Conservation (phyloP, 192 early-diverging fungal species). For the Lobosporangium transversale region DNA sequence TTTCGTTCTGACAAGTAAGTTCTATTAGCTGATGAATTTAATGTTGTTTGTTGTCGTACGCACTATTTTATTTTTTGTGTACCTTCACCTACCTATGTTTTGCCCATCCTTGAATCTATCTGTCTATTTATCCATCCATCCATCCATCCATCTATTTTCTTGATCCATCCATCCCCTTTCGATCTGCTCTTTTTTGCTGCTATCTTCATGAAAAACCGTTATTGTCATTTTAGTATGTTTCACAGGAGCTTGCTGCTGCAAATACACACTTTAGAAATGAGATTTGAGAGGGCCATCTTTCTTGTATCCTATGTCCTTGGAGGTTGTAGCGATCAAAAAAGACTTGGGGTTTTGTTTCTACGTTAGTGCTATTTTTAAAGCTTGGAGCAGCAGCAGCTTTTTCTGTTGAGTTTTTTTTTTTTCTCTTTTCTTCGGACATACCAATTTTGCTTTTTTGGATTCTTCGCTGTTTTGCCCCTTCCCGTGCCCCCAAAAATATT, state of each 20-base stretch:
- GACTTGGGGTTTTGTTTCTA: too few relatives aligned
- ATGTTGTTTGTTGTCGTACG: neutral
- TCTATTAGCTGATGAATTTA: neutral
- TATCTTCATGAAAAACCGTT: too few relatives aligned
- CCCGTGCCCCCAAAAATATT: constrained; percentile 5
- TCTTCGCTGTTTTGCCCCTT: neutral
- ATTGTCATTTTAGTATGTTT: neutral
- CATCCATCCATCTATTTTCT: constrained; percentile 28
- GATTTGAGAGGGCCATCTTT: neutral
- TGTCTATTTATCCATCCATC: too few relatives aligned
- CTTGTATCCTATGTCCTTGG: neutral
- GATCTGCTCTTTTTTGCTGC: neutral
- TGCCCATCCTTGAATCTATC: constrained; percentile 30
- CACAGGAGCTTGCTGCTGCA: neutral
- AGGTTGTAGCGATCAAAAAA: neutral
- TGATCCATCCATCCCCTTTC: neutral
- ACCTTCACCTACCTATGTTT: too few relatives aligned
- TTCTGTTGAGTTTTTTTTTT: too few relatives aligned
- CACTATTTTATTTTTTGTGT: neutral
- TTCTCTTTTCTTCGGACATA: too few relatives aligned
- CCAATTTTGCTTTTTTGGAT: too few relatives aligned
- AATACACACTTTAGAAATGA: neutral
- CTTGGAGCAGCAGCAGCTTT: too few relatives aligned
- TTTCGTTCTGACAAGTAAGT: constrained; percentile 44
- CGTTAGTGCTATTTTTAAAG: too few relatives aligned